Evolutionary conservation across 257 asterid genomes (phyloP), one percentile per base, ranked within the genome.

Genomic region (Primulina tabacum): DNA sequence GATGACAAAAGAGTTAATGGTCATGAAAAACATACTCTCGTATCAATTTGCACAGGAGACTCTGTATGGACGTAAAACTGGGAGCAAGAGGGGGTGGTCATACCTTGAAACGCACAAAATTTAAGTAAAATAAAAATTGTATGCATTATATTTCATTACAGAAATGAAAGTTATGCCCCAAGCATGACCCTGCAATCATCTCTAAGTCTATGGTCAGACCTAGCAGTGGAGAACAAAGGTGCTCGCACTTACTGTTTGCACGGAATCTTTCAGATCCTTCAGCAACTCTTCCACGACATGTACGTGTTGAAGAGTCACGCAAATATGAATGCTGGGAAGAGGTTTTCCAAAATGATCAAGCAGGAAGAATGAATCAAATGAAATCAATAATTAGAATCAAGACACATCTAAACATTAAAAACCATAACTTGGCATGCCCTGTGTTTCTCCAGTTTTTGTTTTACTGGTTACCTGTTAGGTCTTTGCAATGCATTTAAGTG

Each of bases 401-500:
- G 52, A 47, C 52, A 47, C 14, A 40, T 21, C 28, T 7, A 28
- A 59, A 56, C 16, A 14, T 70, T 67, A 43, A 28, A 60, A 40
- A 38, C 9, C 12, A 5, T 7, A 64, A 60, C 59, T 69, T 28
- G n/a, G 55, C 56, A 32, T 20, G 53, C 58, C 5, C 28, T 35
- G 4, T 16, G 28, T 52, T 65, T 29, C 28, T 61, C 2, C 40
- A 28, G 53, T 38, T 29, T 11, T 26, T 7, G n/a, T 21, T 6
- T 24, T 59, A 64, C 52, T 28, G 52, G 5, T 72, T 81, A 85
- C 99, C 99, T 94, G 83, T 89, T 94, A 55, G 97, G 99, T 81
- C 96, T 89, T 83, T 94, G 99, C 75, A 94, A 75, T 34, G 97
- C 97, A 82, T 94, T 94, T 82, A 94, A 79, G 81, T 91, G 97